A percentile compares a stretch with the other conserved stretches of the same genome.
These are phyloP conservation scores for Sinapis alba DNA, from an alignment of 441 rosid genomes.

Conservation along the genomic window DNA sequence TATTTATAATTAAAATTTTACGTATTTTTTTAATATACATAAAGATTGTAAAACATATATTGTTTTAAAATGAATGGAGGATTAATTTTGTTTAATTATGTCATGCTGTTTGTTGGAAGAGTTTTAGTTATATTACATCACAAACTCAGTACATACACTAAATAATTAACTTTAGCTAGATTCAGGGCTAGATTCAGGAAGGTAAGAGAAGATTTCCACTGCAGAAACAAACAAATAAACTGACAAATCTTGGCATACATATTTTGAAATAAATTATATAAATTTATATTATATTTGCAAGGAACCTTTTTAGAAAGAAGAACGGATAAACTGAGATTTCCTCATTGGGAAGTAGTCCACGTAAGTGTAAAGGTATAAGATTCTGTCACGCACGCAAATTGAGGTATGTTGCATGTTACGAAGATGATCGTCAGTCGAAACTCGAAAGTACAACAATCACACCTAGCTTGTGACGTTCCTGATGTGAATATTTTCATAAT, in stretches of 20 bases:
- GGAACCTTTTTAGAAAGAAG: not conserved
- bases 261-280: not conserved
- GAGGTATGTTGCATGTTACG: slow-evolving; percentile 14
- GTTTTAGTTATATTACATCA: not conserved
- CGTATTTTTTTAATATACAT: too few species aligned
- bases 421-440: slow-evolving; percentile 6
- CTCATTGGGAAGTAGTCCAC: slow-evolving; percentile 24
- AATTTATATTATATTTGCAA: not conserved
- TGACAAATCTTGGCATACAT: not conserved
- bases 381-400: slow-evolving; percentile 31
- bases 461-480: slow-evolving; percentile 9
- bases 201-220: slow-evolving; percentile 11
- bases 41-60: too few species aligned
- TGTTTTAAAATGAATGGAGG: too few species aligned
- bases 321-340: not conserved
- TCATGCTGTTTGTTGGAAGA: not conserved
- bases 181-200: not conserved
- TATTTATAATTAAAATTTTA: too few species aligned
- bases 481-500: not conserved
- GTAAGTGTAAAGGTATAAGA: slow-evolving; percentile 23
- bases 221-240: slow-evolving; percentile 9
- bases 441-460: not conserved
- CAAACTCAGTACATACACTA: not conserved
- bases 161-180: not conserved
- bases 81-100: not conserved